Conservation (phyloP, 805 yeast genomes). For the Priceomyces medius region DNA sequence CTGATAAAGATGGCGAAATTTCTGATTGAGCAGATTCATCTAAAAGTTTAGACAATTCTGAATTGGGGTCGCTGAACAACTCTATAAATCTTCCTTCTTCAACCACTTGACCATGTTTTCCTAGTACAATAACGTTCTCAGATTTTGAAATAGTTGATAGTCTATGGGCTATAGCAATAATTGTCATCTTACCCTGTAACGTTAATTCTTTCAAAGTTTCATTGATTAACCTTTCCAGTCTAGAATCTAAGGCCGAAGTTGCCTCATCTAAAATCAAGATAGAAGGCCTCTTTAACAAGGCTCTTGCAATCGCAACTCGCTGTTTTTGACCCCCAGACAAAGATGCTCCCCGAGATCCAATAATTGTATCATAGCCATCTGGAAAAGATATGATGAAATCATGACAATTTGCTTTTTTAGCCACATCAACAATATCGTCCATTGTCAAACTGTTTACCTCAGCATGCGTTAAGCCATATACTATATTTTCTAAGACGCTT, state of each 20-base stretch:
- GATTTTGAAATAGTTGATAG: conserved; percentile 46
- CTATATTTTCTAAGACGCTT: conserved; percentile 52
- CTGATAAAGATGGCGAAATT: conserved; percentile 17
- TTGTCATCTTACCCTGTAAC: conserved; percentile 39
- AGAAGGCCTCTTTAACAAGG: conserved; percentile 64
- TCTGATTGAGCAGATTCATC: conserved; percentile 31
- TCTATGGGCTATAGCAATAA: conserved; percentile 45
- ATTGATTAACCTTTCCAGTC: conserved; percentile 46
- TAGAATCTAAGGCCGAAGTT: conserved; percentile 59
- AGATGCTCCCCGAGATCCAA: conserved; percentile 56
- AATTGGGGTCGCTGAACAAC: conserved; percentile 39
- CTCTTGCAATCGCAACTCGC: conserved; percentile 73
- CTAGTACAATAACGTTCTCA: conserved; percentile 42
- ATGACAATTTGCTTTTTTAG: conserved; percentile 55
- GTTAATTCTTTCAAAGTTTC: conserved; percentile 41
- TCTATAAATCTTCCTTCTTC: conserved; percentile 41
- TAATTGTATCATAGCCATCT: conserved; percentile 57
- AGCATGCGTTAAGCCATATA: conserved; percentile 47
- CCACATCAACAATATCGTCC: conserved; percentile 44
- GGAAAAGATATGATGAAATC: conserved; percentile 57
- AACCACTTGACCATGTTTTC: conserved; percentile 40
- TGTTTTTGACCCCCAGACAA: conserved; percentile 79
- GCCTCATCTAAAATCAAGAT: conserved; percentile 69
- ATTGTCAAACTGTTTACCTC: conserved; percentile 34
- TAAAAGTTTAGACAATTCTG: conserved; percentile 40